Conservation (phyloP, 1,139 yeast species). For the Wickerhamiella infanticola region DNA sequence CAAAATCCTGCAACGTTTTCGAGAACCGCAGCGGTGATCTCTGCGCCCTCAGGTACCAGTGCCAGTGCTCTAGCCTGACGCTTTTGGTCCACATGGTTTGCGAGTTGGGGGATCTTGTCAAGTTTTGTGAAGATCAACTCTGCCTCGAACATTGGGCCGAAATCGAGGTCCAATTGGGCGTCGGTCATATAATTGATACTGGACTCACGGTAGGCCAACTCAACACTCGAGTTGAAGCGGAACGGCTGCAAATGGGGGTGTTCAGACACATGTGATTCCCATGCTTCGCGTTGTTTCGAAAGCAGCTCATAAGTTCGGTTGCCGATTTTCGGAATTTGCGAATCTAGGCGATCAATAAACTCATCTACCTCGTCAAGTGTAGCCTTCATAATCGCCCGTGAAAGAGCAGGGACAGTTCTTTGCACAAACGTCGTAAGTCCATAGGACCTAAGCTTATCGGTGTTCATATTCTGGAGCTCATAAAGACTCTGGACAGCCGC, state of each 20-base stretch:
- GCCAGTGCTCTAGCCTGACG: slow-evolving; percentile 31
- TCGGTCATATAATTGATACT: slow-evolving; percentile 27
- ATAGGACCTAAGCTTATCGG: slow-evolving; percentile 54
- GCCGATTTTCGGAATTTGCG: slow-evolving; percentile 6
- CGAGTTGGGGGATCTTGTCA: slow-evolving; percentile 45
- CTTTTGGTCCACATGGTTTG: slow-evolving; percentile 50
- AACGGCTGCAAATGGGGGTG: slow-evolving; percentile 38
- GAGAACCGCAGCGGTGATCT: slow-evolving; percentile 15
- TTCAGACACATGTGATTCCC: slow-evolving; percentile 34
- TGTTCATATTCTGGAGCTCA: slow-evolving; percentile 51
- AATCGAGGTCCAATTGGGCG: slow-evolving; percentile 34
- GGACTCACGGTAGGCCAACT: slow-evolving; percentile 51
- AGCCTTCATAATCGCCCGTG: slow-evolving; percentile 61
- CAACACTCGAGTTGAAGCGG: slow-evolving; percentile 76
- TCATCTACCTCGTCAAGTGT: slow-evolving; percentile 49
- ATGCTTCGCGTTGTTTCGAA: slow-evolving; percentile 35
- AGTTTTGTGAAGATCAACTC: slow-evolving; percentile 67
- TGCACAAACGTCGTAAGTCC: slow-evolving; percentile 49
- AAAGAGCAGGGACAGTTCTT: slow-evolving; percentile 63
- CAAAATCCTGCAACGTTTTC: slow-evolving; percentile 62
- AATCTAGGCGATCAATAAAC: slow-evolving; percentile 38
- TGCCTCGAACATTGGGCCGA: slow-evolving; percentile 67
- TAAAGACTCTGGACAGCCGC: slow-evolving; percentile 76
- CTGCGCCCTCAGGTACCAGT: slow-evolving; percentile 11
- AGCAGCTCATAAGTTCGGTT: slow-evolving; percentile 9